A percentile compares a stretch with the other conserved stretches of the same genome.
These are phyloP conservation scores for Diaporthe ampelina DNA, from an alignment of 2,329 filamentous ascomycete species.

Conservation along the genomic window DNA sequence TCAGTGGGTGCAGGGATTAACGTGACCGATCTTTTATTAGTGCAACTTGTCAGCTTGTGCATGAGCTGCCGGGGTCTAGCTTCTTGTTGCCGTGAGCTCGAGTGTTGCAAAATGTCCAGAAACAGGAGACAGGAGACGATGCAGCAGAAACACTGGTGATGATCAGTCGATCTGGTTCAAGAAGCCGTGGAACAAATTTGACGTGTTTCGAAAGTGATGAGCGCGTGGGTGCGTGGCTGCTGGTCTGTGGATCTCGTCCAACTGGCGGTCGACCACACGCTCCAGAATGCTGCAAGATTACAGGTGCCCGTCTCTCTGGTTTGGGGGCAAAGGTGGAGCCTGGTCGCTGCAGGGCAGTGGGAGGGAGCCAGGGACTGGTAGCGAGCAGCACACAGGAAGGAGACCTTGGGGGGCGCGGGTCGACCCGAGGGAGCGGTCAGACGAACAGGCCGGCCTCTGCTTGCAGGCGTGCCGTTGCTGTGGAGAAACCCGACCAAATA, in stretches of 20 bases:
- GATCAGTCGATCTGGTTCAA: not conserved
- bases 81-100: not conserved
- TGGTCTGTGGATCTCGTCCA: slow-evolving; percentile 15
- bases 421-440: slow-evolving; percentile 31
- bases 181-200: slow-evolving; percentile 11
- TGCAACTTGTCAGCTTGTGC: too few species aligned
- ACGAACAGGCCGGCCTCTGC: not conserved
- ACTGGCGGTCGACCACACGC: slow-evolving; percentile 27
- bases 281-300: slow-evolving; percentile 16
- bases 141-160: slow-evolving; percentile 9
- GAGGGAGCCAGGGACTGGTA: slow-evolving; percentile 6
- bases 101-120: not conserved
- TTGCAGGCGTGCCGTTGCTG: not conserved
- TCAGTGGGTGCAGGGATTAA: slow-evolving; percentile 18
- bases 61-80: slow-evolving; percentile 9
- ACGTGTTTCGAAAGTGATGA: slow-evolving; percentile 29
- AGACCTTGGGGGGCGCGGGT: not conserved
- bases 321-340: not conserved
- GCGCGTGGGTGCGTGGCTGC: slow-evolving; percentile 25
- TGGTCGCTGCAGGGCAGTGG: slow-evolving; percentile 4
- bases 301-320: slow-evolving; percentile 13
- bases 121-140: not conserved
- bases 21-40: not conserved
- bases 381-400: not conserved
- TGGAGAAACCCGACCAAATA: slow-evolving; percentile 7